phyloP scores from a whole-genome alignment of 1,139 yeast species.

The Protomyces lactucae-debilis region DNA sequence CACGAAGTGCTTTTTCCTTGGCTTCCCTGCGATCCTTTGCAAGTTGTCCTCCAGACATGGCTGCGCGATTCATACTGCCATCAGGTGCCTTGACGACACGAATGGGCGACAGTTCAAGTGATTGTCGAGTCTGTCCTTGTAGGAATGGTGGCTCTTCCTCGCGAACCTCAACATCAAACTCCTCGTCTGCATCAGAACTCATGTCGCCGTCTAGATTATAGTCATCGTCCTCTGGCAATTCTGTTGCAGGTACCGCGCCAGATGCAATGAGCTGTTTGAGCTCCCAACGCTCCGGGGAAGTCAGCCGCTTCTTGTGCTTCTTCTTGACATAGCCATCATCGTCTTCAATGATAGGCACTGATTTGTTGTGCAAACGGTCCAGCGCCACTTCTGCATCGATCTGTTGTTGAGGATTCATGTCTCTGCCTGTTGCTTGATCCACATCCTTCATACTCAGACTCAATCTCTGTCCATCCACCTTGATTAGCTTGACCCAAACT shows the following conservation, averaged over 20 bases:
- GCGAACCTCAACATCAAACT: conserved; percentile 67
- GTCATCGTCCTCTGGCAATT: conserved; percentile 65
- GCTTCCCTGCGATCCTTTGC: conserved; percentile 64
- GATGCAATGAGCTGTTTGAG: conserved; percentile 74
- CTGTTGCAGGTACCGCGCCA: conserved; percentile 65
- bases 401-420: conserved; percentile 33
- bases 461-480: conserved; percentile 46
- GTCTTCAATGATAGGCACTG: conserved; percentile 17
- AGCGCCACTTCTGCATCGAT: conserved; percentile 29
- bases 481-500: conserved; percentile 59
- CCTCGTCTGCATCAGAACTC: conserved; percentile 48
- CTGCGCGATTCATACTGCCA: conserved; percentile 73
- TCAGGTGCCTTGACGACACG: conserved; percentile 64
- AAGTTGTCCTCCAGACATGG: conserved; percentile 66
- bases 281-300: conserved; percentile 92
- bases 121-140: conserved; percentile 50
- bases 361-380: conserved; percentile 13
- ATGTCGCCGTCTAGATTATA: conserved; percentile 40
- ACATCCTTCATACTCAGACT: conserved; percentile 68
- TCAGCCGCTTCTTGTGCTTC: conserved; percentile 46
- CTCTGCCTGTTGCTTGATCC: conserved; percentile 65
- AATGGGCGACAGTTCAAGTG: conserved; percentile 50
- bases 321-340: conserved; percentile 2
- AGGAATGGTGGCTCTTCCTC: conserved; percentile 69
- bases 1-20: conserved; percentile 48